Percentiles rank a stretch among this genome's conserved stretches.
These are phyloP conservation scores for Rutstroemia sp. DNA, from an alignment of 2,329 filamentous ascomycete genomes.

Conservation along the genomic window DNA sequence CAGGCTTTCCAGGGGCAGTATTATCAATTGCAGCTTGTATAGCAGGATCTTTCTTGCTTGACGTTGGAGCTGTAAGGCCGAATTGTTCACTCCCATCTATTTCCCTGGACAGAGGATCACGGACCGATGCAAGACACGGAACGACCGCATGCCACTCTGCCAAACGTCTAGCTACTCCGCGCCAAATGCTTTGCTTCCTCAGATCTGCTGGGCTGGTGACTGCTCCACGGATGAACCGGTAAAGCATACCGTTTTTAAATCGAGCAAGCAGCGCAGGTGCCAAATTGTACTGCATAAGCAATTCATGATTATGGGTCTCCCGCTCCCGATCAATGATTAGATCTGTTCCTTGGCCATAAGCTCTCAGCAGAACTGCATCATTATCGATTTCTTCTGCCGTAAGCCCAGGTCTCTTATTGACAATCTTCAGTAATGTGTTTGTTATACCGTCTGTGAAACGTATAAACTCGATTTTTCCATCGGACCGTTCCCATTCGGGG, in stretches of 20 bases:
- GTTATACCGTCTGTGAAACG: constrained; percentile 98
- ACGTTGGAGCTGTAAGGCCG: constrained; percentile 22
- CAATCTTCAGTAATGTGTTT: constrained; percentile 80
- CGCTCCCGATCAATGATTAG: constrained; percentile 93
- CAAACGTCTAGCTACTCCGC: constrained; percentile 73
- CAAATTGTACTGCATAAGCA: constrained; percentile 75
- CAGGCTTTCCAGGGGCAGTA: constrained; percentile 58
- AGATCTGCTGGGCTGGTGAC: constrained; percentile 78
- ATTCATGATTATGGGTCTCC: constrained; percentile 71
- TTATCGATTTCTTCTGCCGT: constrained; percentile 72
- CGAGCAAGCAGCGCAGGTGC: constrained; percentile 83
- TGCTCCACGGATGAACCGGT: constrained; percentile 78
- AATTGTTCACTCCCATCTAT: constrained; percentile 32
- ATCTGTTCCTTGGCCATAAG: constrained; percentile 91
- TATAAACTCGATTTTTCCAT: constrained; percentile 73
- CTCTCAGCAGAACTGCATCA: constrained; percentile 81
- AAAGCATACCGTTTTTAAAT: constrained; percentile 94
- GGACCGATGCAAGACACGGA: constrained; percentile 43
- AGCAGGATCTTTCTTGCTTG: constrained; percentile 30
- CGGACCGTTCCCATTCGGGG: constrained; percentile 72
- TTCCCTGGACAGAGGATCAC: constrained; percentile 25
- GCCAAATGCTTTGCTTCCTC: constrained; percentile 66
- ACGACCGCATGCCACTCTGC: constrained; percentile 87
- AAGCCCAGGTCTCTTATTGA: constrained; percentile 60
- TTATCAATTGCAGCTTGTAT: constrained; percentile 39